phyloP scores from a whole-genome alignment of 2,329 filamentous ascomycete genomes.

The Tolypocladium endophyticum region DNA sequence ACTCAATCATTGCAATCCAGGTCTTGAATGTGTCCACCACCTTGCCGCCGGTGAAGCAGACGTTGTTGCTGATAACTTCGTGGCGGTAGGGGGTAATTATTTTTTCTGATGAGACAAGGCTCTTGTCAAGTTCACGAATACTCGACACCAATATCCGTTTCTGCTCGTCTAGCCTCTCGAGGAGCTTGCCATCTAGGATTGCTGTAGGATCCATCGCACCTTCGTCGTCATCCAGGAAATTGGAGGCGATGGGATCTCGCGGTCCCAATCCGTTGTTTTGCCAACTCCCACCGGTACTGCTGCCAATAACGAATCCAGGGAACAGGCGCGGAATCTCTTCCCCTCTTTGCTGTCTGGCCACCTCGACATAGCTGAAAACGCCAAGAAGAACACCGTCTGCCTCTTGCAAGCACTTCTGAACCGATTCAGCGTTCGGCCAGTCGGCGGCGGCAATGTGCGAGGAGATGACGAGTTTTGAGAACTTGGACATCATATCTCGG shows the following conservation, averaged over 20 bases:
- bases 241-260: conserved; percentile 64
- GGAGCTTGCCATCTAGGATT: conserved; percentile 62
- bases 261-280: conserved; percentile 57
- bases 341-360: conserved; percentile 84
- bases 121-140: conserved; percentile 80
- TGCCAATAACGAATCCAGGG: conserved; percentile 86
- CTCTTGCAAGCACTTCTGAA: conserved; percentile 90
- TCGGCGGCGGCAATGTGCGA: conserved; percentile 96
- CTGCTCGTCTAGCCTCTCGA: conserved; percentile 77
- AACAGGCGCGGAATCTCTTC: conserved; percentile 89
- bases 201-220: conserved; percentile 59
- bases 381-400: conserved; percentile 93
- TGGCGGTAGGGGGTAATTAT: conserved; percentile 71
- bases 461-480: conserved; percentile 96
- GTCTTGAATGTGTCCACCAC: conserved; percentile 83
- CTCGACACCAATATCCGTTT: conserved; percentile 77
- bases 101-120: conserved; percentile 66
- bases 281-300: conserved; percentile 78
- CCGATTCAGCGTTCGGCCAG: conserved; percentile 87
- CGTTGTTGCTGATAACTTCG: conserved; percentile 67
- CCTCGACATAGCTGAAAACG: conserved; percentile 92
- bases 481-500: conserved; percentile 98
- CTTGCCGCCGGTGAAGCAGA: conserved; percentile 68
- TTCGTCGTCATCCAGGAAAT: conserved; percentile 80
- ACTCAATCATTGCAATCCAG: conserved; percentile 85